These are phyloP conservation scores for Apiospora koreana DNA, from an alignment of 2,329 filamentous ascomycete genomes.

Conservation along the genomic window DNA sequence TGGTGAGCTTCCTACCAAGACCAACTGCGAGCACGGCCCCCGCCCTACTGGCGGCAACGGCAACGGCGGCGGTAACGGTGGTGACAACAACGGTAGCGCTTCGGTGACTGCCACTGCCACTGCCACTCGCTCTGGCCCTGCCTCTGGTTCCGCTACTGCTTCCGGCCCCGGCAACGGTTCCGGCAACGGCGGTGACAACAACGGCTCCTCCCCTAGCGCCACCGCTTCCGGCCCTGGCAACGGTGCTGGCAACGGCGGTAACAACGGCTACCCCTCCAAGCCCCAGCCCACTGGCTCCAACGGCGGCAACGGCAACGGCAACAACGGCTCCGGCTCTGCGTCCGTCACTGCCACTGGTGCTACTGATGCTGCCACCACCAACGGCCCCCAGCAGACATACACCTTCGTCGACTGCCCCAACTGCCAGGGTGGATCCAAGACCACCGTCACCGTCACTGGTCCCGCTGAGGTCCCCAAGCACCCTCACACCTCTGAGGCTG, in stretches of 20 bases:
- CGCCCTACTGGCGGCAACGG: conserved; percentile 12
- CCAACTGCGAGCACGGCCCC: conserved; percentile 34
- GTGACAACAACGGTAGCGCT: background rate
- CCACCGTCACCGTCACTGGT: conserved; percentile 34
- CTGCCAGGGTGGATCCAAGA: conserved; percentile 40
- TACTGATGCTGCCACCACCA: conserved; percentile 8
- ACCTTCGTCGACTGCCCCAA: conserved; percentile 28
- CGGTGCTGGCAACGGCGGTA: background rate
- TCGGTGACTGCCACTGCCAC: conserved; percentile 13
- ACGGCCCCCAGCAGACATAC: background rate
- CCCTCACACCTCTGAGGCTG: conserved; percentile 23
- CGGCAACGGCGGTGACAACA: background rate
- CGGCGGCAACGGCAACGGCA: background rate
- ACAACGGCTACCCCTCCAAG: background rate
- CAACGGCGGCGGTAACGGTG: conserved; percentile 1
- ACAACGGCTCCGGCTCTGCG: background rate
- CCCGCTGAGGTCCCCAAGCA: conserved; percentile 30
- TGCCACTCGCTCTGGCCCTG: background rate
- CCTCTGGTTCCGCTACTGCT: background rate
- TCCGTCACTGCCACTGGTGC: background rate
- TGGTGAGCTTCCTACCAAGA: conserved; percentile 36
- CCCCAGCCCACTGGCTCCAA: no score
- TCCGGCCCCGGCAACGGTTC: background rate
- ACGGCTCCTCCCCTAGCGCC: background rate
- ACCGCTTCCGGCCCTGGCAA: background rate